These are phyloP conservation scores for Chrysoporthe cubensis DNA, from an alignment of 2,329 filamentous ascomycete genomes.

Conservation along the genomic window DNA sequence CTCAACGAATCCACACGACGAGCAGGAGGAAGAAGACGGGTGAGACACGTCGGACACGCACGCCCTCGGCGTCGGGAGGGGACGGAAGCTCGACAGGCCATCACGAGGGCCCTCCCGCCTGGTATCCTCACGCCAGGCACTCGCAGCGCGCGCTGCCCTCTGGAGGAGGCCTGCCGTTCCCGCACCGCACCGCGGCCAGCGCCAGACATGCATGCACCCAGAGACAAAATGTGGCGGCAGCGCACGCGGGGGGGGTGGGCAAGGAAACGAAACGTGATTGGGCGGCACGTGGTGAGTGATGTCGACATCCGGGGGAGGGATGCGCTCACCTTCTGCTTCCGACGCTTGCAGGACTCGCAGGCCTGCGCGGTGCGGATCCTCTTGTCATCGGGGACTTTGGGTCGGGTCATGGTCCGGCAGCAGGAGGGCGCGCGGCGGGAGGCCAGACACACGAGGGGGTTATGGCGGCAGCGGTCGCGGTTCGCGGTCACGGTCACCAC, in stretches of 20 bases:
- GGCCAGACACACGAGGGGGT: neutral
- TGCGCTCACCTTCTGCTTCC: constrained; percentile 67
- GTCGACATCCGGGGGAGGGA: neutral
- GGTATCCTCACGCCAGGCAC: too few relatives aligned
- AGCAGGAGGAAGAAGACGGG: neutral
- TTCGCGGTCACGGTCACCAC: neutral
- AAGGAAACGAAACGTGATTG: neutral
- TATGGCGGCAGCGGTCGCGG: neutral
- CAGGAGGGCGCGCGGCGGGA: constrained; percentile 19
- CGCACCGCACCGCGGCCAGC: neutral
- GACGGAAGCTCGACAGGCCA: too few relatives aligned
- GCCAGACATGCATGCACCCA: neutral
- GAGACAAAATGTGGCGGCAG: neutral
- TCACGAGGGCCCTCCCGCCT: too few relatives aligned
- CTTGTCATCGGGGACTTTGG: constrained; percentile 61
- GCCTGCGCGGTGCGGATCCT: constrained; percentile 66
- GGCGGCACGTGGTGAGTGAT: neutral
- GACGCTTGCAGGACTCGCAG: constrained; percentile 66
- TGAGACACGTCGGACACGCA: neutral
- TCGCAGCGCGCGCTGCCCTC: too few relatives aligned
- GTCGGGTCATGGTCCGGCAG: constrained; percentile 50
- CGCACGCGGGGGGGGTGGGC: neutral
- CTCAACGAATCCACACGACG: neutral
- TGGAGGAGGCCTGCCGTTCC: neutral
- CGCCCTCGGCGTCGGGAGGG: neutral